A percentile compares a stretch with the other conserved stretches of the same genome.
These are phyloP conservation scores for Ambispora gerdemannii DNA, from an alignment of 192 early-diverging fungal genomes.

Conservation along the genomic window DNA sequence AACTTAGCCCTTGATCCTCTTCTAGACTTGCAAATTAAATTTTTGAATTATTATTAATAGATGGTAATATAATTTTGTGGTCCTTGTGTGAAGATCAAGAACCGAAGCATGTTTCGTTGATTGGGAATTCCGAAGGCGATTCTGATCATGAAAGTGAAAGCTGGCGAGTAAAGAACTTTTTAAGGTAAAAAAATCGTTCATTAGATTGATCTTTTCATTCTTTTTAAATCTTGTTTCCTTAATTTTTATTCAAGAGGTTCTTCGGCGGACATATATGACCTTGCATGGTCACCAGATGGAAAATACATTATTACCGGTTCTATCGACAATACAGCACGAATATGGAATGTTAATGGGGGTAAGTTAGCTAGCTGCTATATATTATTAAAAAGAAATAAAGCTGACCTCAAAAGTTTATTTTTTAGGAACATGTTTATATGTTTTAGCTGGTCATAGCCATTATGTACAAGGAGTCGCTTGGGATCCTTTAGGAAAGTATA, in stretches of 20 bases:
- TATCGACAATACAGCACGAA: conserved; percentile 81
- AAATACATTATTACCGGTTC: conserved; percentile 78
- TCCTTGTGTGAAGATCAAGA: not conserved
- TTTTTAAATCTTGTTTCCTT: too few relatives aligned
- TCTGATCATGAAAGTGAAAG: conserved; percentile 62
- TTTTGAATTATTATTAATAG: too few relatives aligned
- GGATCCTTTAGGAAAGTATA: conserved; percentile 85
- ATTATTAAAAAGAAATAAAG: not conserved
- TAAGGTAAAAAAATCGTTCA: conserved; percentile 57
- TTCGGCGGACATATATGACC: conserved; percentile 81
- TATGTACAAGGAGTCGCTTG: conserved; percentile 97
- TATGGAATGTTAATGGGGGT: conserved; percentile 80
- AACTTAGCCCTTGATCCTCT: too few relatives aligned
- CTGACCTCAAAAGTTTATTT: too few relatives aligned
- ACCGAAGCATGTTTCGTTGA: not conserved
- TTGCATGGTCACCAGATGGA: conserved; percentile 91
- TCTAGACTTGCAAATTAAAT: too few relatives aligned
- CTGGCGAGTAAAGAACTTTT: conserved; percentile 69
- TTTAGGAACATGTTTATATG: conserved; percentile 68
- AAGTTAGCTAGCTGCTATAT: conserved; percentile 23
- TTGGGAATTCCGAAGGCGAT: conserved; percentile 44
- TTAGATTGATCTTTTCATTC: too few relatives aligned
- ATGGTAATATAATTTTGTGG: conserved; percentile 75
- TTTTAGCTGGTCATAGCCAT: conserved; percentile 79
- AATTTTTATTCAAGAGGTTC: conserved; percentile 55